Conservation (phyloP, 139 green algal genomes). For the Coelastrella sp. region DNA sequence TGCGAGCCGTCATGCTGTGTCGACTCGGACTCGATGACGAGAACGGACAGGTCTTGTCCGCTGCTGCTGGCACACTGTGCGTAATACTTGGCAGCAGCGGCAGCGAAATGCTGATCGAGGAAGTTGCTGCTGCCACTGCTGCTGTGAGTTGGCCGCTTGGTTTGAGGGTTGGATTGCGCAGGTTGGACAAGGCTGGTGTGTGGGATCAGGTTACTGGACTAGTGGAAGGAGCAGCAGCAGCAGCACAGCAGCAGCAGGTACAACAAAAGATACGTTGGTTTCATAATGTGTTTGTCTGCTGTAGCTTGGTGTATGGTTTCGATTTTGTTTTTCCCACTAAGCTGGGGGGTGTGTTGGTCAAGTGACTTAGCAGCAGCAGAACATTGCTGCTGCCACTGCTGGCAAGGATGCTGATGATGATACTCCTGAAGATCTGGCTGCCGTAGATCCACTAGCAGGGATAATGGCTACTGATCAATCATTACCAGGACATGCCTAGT, state of each 20-base stretch:
- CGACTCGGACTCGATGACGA: constrained; percentile 75
- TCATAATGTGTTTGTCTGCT: no score
- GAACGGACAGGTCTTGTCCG: constrained; percentile 52
- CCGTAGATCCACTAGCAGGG: constrained; percentile 70
- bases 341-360: no score
- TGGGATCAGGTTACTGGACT: constrained; percentile 20
- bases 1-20: constrained; percentile 62
- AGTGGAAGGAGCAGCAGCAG: constrained; percentile 31
- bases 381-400: background rate
- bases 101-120: constrained; percentile 51
- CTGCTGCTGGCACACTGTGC: constrained; percentile 61
- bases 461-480: constrained; percentile 76
- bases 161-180: background rate
- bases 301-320: no score
- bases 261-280: no score
- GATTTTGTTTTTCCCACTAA: no score
- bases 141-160: constrained; percentile 44
- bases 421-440: constrained; percentile 68
- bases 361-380: no score
- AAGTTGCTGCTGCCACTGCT: constrained; percentile 53
- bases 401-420: background rate
- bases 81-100: constrained; percentile 47
- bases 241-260: background rate
- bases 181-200: background rate
- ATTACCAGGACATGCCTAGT: no score